A percentile compares a stretch with the other conserved stretches of the same genome.
These are phyloP conservation scores for Puccinia hordei DNA, from an alignment of 1,284 basidiomycete species.

Conservation along the genomic window DNA sequence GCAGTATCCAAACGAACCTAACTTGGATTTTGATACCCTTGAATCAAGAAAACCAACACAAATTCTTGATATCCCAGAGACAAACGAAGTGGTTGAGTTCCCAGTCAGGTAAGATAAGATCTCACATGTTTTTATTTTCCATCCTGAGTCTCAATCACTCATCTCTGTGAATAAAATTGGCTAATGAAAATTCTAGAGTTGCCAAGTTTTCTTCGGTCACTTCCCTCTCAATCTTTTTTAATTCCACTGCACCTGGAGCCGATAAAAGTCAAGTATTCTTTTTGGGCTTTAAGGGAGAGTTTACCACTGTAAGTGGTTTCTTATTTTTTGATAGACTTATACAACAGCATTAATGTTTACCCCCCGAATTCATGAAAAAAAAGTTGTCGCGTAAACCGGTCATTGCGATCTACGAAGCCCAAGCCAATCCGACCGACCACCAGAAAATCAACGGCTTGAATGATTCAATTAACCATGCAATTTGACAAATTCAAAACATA, in stretches of 20 bases:
- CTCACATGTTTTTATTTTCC: not conserved
- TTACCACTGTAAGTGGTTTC: conserved; percentile 67
- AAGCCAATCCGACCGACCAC: conserved; percentile 76
- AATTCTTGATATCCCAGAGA: conserved; percentile 69
- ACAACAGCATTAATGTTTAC: not conserved
- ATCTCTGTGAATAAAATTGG: conserved; percentile 17
- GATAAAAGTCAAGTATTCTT: conserved; percentile 73
- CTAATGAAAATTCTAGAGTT: conserved; percentile 62
- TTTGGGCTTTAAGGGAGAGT: conserved; percentile 75
- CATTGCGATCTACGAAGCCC: conserved; percentile 75
- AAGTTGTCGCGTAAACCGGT: conserved; percentile 71
- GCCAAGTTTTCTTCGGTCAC: conserved; percentile 75
- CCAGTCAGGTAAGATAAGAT: conserved; percentile 65
- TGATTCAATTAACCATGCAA: conserved; percentile 4
- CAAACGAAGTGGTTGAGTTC: conserved; percentile 74
- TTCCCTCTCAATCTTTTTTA: conserved; percentile 71
- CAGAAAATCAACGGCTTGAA: conserved; percentile 74
- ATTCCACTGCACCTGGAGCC: conserved; percentile 70
- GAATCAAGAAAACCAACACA: conserved; percentile 67
- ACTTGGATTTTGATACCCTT: conserved; percentile 75
- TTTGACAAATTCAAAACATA: not conserved
- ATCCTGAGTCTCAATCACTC: conserved; percentile 1
- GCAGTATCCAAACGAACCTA: conserved; percentile 71
- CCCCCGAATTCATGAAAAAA: conserved; percentile 4
- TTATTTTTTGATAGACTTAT: not conserved